Base-by-base conservation (phyloP, 2,329 filamentous ascomycete species). In the Dactylella cylindrospora region DNA sequence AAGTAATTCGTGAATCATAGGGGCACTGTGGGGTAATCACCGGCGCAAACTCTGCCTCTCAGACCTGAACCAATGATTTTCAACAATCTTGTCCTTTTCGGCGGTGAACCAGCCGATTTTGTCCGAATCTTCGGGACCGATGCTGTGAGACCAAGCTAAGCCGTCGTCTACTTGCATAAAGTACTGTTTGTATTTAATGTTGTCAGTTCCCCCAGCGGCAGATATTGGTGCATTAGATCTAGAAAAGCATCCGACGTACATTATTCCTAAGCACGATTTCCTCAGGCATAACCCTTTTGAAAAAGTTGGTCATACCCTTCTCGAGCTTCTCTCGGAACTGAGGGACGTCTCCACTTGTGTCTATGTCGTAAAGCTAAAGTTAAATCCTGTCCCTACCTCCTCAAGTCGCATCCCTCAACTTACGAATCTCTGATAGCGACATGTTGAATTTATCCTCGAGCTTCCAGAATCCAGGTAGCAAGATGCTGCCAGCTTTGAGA, bases 111-210 rank as follows among this genome's bases (percentile, higher is more conserved):
- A 94, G 33, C 83, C 84, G 1, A 84, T 80, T 0, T 76, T 76
- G 0, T 75, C 73, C 0, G 74, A 73, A 70, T 94, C 86, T 72
- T 94, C 89, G 12, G 74, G 68, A 0, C 88, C 88, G 66, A 94
- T 90, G 68, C 82, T 87, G 68, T 77, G 74, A 59, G 84, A 87
- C 88, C 88, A 94, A 0, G 85, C 76, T 1, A 95, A 76, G 3
- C 79, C 73, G 53, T 90, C 86, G 69, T 94, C 88, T 1, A 93
- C 87, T 73, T 94, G 88, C 65, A 94, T 80, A 75, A 94, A 94
- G 73, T 93, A 94, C 71, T 93, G 91, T 71, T 90, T 88, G 57
- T 88, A 77, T 46, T 70, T 72, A 59, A n/a, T n/a, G n/a, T n/a
- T n/a, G n/a, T n/a, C n/a, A n/a, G n/a, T n/a, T n/a, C n/a, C n/a